Conservation (phyloP, 1,284 basidiomycete species). For the Acaromyces ingoldii region DNA sequence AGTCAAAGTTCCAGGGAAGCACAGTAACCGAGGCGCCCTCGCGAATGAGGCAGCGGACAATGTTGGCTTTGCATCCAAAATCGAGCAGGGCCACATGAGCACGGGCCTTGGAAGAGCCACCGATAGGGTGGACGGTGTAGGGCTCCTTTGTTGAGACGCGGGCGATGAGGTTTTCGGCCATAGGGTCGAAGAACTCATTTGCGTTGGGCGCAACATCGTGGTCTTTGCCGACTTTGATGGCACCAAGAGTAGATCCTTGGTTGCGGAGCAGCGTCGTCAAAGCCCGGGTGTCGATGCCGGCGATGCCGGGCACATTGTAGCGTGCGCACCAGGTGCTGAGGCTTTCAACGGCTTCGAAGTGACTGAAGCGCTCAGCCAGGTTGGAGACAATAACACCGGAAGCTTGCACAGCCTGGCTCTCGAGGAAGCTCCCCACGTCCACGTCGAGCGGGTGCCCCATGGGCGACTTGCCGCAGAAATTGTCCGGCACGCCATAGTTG, state of each 20-base stretch:
- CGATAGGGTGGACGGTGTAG: conserved; percentile 79
- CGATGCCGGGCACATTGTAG: conserved; percentile 83
- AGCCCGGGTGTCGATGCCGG: conserved; percentile 94
- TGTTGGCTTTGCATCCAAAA: conserved; percentile 97
- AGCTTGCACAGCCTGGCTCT: conserved; percentile 84
- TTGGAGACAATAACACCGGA: conserved; percentile 89
- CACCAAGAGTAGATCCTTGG: conserved; percentile 93
- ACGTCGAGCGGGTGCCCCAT: conserved; percentile 60
- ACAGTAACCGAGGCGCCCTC: conserved; percentile 89
- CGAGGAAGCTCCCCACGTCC: conserved; percentile 58
- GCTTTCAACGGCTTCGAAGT: conserved; percentile 88
- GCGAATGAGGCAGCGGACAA: conserved; percentile 82
- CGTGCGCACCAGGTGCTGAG: conserved; percentile 89
- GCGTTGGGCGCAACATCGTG: conserved; percentile 62
- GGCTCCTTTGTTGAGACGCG: conserved; percentile 81
- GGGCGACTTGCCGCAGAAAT: conserved; percentile 54
- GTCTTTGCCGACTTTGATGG: conserved; percentile 71
- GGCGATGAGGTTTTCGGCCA: conserved; percentile 83
- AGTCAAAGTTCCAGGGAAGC: conserved; percentile 94
- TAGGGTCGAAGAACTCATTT: conserved; percentile 70
- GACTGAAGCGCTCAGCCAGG: conserved; percentile 88
- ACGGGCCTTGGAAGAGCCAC: conserved; percentile 56
- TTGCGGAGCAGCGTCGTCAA: conserved; percentile 89
- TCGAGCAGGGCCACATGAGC: conserved; percentile 92
- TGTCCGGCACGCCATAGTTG: conserved; percentile 92